A percentile compares a stretch with the other conserved stretches of the same genome.
These are phyloP conservation scores for Fusarium paranaense DNA, from an alignment of 2,329 filamentous ascomycete species.

Conservation along the genomic window DNA sequence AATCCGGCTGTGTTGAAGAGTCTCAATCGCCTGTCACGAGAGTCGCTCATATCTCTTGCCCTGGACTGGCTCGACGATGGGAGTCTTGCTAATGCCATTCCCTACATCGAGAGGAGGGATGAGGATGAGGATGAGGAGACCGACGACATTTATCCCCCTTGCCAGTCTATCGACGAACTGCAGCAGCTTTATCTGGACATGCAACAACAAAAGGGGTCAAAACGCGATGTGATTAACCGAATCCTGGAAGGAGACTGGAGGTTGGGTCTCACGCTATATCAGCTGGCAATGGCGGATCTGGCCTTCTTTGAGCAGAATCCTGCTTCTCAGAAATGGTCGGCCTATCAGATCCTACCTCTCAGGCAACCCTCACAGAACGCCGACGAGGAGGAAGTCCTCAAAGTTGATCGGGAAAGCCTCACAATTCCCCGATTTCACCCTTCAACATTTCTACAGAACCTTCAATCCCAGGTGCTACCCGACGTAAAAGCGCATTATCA, in stretches of 20 bases:
- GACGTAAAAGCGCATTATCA: constrained; percentile 88
- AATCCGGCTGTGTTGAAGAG: constrained; percentile 74
- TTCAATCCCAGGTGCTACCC: constrained; percentile 80
- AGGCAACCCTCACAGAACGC: constrained; percentile 51
- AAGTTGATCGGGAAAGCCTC: constrained; percentile 60
- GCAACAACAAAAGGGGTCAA: constrained; percentile 69
- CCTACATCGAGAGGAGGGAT: constrained; percentile 50
- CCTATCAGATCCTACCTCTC: constrained; percentile 69
- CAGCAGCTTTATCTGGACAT: constrained; percentile 72
- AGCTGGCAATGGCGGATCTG: constrained; percentile 76
- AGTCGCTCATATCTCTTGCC: constrained; percentile 77
- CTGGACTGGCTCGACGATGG: constrained; percentile 81
- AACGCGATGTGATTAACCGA: constrained; percentile 72
- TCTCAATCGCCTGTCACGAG: constrained; percentile 76
- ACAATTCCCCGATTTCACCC: constrained; percentile 80
- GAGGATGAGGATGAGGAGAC: constrained; percentile 67
- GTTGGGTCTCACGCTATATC: constrained; percentile 72
- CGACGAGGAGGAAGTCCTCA: constrained; percentile 55
- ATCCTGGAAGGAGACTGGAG: constrained; percentile 78
- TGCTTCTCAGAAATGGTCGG: constrained; percentile 72
- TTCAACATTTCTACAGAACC: constrained; percentile 80
- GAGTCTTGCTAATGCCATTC: constrained; percentile 67
- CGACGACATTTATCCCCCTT: constrained; percentile 77
- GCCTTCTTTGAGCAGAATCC: constrained; percentile 75
- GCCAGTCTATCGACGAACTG: constrained; percentile 73